Percentiles rank a stretch among this genome's conserved stretches.
phyloP scores from a whole-genome alignment of 257 asterid genomes.

The Anisodus tanguticus region DNA sequence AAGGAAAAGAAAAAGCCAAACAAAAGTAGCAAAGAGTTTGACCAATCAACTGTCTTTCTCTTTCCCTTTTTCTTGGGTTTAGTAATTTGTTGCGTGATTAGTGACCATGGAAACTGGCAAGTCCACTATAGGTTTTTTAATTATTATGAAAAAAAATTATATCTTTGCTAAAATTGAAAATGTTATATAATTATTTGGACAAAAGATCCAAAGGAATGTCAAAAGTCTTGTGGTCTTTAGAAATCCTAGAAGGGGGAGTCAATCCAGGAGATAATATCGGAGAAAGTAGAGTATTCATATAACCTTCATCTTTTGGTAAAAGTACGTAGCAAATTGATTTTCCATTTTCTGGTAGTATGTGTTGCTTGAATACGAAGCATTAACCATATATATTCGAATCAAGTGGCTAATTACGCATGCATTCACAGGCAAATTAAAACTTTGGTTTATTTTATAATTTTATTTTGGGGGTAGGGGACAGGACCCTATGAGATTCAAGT shows the following conservation, averaged over 20 bases:
- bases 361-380: not conserved
- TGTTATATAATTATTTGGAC: not conserved
- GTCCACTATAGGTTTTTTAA: not conserved
- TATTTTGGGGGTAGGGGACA: not conserved
- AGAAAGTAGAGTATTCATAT: not conserved
- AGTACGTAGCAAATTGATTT: not conserved
- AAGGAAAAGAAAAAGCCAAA: not conserved
- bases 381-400: not conserved
- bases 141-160: not conserved
- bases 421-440: not conserved
- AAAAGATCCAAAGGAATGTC: not conserved
- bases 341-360: not conserved
- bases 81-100: slow-evolving; percentile 54
- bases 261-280: not conserved
- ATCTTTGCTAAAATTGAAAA: not conserved
- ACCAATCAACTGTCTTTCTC: slow-evolving; percentile 43
- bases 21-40: slow-evolving; percentile 40
- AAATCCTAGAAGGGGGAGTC: not conserved
- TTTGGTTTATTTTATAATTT: not conserved
- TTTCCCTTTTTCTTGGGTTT: slow-evolving; percentile 34
- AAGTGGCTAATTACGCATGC: not conserved
- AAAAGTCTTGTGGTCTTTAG: not conserved
- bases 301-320: too few species aligned
- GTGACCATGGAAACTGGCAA: slow-evolving; percentile 38
- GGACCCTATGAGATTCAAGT: not conserved